phyloP scores from a whole-genome alignment of 208 protist species.

The Cochliopodium minus region DNA sequence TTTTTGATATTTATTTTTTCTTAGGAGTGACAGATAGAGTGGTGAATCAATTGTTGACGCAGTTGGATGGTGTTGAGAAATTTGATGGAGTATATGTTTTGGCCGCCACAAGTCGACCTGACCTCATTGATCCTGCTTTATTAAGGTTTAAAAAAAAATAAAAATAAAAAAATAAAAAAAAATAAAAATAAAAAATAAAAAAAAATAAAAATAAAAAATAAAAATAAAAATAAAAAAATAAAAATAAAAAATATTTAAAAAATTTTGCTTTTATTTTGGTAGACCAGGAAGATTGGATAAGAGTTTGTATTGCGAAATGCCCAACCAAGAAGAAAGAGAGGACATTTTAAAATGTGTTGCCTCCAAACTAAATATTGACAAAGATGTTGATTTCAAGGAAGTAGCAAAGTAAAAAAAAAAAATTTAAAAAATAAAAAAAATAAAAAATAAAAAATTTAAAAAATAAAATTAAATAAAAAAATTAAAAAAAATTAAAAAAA shows the following conservation, averaged over 20 bases:
- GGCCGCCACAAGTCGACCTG: slow-evolving; percentile 91
- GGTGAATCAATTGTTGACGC: slow-evolving; percentile 85
- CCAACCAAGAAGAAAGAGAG: slow-evolving; percentile 44
- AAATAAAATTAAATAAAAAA: no score
- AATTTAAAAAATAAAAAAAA: no score
- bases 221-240: no score
- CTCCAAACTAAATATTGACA: slow-evolving; percentile 10
- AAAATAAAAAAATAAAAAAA: no score
- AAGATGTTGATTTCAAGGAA: slow-evolving; percentile 10
- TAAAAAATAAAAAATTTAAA: no score
- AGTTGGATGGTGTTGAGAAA: slow-evolving; percentile 90
- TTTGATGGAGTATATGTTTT: slow-evolving; percentile 82
- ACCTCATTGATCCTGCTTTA: slow-evolving; percentile 81
- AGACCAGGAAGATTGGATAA: slow-evolving; percentile 66
- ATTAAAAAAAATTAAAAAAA: no score
- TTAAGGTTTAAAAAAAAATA: no score
- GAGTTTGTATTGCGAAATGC: slow-evolving; percentile 54
- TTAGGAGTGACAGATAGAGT: slow-evolving; percentile 84
- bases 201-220: no score
- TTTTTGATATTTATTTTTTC: no score
- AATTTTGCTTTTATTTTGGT: no score
- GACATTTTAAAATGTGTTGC: slow-evolving; percentile 21
- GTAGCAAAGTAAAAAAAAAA: slow-evolving; percentile 15
- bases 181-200: no score
- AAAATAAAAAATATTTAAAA: no score